Conservation (phyloP, 768 basidiomycete genomes). For the Porpolomopsis calyptriformis region DNA sequence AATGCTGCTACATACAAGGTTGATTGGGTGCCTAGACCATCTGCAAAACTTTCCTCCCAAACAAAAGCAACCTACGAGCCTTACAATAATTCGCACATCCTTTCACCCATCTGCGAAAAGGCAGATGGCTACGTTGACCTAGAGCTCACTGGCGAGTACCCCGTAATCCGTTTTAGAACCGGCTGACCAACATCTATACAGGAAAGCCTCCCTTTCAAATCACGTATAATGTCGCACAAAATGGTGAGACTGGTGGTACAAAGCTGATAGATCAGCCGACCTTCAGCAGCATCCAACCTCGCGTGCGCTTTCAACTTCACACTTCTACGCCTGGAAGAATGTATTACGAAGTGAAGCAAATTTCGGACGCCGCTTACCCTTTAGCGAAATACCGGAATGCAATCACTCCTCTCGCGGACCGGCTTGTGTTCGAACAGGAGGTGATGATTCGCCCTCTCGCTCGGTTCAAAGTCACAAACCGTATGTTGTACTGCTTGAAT, state of each 20-base stretch:
- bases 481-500: constrained; percentile 66
- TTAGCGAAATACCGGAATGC: constrained; percentile 53
- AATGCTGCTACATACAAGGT: constrained; percentile 60
- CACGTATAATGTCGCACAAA: constrained; percentile 74
- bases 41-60: constrained; percentile 52
- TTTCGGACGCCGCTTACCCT: constrained; percentile 80
- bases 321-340: constrained; percentile 70
- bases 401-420: constrained; percentile 56
- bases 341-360: constrained; percentile 83
- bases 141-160: constrained; percentile 55
- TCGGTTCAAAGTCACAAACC: constrained; percentile 55
- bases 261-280: constrained; percentile 65
- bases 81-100: constrained; percentile 64
- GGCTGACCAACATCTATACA: constrained; percentile 17
- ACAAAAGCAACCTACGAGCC: constrained; percentile 46
- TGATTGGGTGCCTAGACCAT: constrained; percentile 72
- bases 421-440: constrained; percentile 77
- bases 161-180: not conserved
- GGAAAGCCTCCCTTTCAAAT: constrained; percentile 92
- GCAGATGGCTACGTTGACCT: constrained; percentile 71
- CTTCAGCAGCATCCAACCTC: constrained; percentile 76
- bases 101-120: constrained; percentile 77
- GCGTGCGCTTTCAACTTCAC: constrained; percentile 71
- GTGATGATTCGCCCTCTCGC: constrained; percentile 75
- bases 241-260: constrained; percentile 56